phyloP scores from a whole-genome alignment of 2,329 filamentous ascomycete genomes.

The Talaromyces pinophilus region DNA sequence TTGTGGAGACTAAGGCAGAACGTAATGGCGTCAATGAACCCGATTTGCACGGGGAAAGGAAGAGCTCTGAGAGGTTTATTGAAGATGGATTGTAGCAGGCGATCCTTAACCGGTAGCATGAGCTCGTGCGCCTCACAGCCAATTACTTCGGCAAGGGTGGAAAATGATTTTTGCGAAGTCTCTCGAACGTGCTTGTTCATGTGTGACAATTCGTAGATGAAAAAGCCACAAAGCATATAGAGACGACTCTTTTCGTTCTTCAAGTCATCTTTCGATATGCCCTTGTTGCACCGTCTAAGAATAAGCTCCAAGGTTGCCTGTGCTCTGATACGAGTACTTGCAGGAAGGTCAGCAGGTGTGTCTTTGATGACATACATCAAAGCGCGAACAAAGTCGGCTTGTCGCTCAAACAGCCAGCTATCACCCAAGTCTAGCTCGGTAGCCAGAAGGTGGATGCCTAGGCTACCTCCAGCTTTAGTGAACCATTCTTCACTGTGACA shows the following conservation, averaged over 20 bases:
- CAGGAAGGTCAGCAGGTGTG: slow-evolving; percentile 90
- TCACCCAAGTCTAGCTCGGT: slow-evolving; percentile 84
- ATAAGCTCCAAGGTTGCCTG: slow-evolving; percentile 81
- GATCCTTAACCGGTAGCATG: slow-evolving; percentile 84
- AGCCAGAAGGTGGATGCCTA: slow-evolving; percentile 85
- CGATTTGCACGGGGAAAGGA: slow-evolving; percentile 93
- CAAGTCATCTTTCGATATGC: slow-evolving; percentile 76
- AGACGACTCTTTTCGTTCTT: slow-evolving; percentile 67
- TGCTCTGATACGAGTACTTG: slow-evolving; percentile 80
- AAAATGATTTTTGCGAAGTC: slow-evolving; percentile 77
- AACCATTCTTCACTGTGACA: slow-evolving; percentile 99
- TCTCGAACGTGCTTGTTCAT: slow-evolving; percentile 95
- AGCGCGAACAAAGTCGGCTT: slow-evolving; percentile 86
- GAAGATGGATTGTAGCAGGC: slow-evolving; percentile 87
- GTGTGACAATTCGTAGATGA: slow-evolving; percentile 86
- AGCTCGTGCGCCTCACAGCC: slow-evolving; percentile 82
- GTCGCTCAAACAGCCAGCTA: slow-evolving; percentile 76
- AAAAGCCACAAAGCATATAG: slow-evolving; percentile 75
- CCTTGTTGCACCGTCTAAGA: slow-evolving; percentile 74
- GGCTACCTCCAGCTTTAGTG: slow-evolving; percentile 86
- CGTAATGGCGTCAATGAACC: slow-evolving; percentile 95
- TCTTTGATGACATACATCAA: slow-evolving; percentile 98
- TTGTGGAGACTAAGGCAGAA: slow-evolving; percentile 89
- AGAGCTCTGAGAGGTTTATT: slow-evolving; percentile 90
- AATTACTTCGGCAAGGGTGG: slow-evolving; percentile 76